A percentile compares a stretch with the other conserved stretches of the same genome.
Evolutionary conservation across 768 basidiomycete species (phyloP).

Genomic region (Boletus sensibilis): DNA sequence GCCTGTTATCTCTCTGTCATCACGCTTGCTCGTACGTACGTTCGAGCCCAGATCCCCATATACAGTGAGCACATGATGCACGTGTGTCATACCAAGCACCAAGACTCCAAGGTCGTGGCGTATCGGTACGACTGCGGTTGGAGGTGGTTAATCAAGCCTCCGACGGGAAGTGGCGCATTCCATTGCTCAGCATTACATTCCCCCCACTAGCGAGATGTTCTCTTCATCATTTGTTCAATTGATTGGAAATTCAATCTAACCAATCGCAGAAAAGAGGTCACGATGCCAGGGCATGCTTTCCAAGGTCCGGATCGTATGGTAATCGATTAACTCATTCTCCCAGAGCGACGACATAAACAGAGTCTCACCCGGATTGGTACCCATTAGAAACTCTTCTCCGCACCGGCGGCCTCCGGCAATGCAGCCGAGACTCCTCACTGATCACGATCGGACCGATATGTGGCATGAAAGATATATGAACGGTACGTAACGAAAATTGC

Average conservation of each 20-base stretch:
- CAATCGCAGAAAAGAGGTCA: not conserved
- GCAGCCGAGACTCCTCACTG: not conserved
- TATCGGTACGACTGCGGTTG: not conserved
- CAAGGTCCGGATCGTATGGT: constrained; percentile 3
- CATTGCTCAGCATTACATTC: not conserved
- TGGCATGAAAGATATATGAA: not conserved
- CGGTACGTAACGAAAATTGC: not conserved
- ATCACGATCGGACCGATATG: not conserved
- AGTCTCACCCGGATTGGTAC: not conserved
- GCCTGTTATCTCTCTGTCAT: constrained; percentile 14
- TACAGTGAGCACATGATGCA: constrained; percentile 2
- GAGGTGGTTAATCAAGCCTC: not conserved
- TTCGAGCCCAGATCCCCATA: constrained; percentile 7
- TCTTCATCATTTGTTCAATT: not conserved
- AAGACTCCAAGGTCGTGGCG: not conserved
- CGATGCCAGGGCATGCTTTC: not conserved
- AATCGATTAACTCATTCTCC: not conserved
- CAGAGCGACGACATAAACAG: not conserved
- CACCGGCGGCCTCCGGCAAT: not conserved
- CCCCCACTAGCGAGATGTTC: not conserved
- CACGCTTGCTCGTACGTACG: constrained; percentile 16
- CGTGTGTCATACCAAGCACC: constrained; percentile 4
- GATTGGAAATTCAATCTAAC: not conserved
- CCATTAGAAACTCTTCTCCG: not conserved
- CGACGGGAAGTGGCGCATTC: not conserved